Evolutionary conservation across 1,284 basidiomycete species (phyloP).

Genomic region (Cutaneotrichosporon sp.): DNA sequence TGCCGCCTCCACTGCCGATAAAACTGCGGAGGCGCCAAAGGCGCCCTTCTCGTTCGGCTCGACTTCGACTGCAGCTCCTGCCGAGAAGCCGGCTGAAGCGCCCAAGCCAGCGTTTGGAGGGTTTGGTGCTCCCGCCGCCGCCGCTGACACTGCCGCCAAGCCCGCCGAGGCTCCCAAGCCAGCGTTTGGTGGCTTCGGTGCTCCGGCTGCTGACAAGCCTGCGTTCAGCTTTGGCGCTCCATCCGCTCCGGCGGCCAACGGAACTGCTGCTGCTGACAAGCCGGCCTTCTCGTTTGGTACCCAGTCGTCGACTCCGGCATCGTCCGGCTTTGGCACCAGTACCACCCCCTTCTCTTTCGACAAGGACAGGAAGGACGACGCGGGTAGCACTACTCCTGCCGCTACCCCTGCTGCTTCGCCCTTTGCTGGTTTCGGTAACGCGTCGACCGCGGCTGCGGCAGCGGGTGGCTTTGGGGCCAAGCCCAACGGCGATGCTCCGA

Average conservation of each 20-base stretch:
- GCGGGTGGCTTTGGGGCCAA: neutral
- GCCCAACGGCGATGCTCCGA: neutral
- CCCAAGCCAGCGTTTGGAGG: constrained; percentile 17
- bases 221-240: constrained; percentile 4
- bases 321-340: neutral
- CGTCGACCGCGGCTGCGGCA: neutral
- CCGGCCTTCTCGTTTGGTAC: constrained; percentile 4
- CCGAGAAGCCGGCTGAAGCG: constrained; percentile 13
- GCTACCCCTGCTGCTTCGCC: neutral
- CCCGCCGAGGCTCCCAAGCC: constrained; percentile 2
- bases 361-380: no score
- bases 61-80: constrained; percentile 1
- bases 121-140: constrained; percentile 8
- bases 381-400: no score
- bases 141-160: constrained; percentile 6
- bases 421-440: neutral
- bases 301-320: neutral
- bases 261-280: constrained; percentile 1
- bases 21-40: constrained; percentile 18
- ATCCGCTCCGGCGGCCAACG: constrained; percentile 1
- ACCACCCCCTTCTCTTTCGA: neutral
- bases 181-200: constrained; percentile 4
- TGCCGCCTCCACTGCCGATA: constrained; percentile 9
- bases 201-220: constrained; percentile 11
- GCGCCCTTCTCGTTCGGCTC: constrained; percentile 15